Evolutionary conservation across 257 asterid species (phyloP).

Genomic region (Verbascum thapsus): DNA sequence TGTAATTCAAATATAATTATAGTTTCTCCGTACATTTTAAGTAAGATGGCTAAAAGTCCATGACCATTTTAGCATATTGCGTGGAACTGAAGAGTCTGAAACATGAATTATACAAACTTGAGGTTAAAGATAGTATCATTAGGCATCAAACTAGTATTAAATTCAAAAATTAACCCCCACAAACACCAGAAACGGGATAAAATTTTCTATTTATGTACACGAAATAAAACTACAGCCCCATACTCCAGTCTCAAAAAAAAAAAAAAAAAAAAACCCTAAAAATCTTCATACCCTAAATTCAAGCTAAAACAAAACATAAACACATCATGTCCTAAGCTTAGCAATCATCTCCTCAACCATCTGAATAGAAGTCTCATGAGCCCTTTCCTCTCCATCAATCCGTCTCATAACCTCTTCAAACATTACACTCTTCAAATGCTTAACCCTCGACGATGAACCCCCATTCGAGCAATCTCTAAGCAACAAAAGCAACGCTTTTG

Average conservation of each 20-base stretch:
- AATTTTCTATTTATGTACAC: slow-evolving; percentile 23
- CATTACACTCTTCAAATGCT: slow-evolving; percentile 43
- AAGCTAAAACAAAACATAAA: slow-evolving; percentile 21
- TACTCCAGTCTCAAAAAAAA: neutral
- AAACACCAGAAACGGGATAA: too few relatives aligned
- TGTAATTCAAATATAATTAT: too few relatives aligned
- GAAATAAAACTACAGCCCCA: slow-evolving; percentile 8
- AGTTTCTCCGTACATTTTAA: too few relatives aligned
- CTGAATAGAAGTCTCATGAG: slow-evolving; percentile 48
- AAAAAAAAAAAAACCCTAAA: slow-evolving; percentile 1
- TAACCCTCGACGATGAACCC: slow-evolving; percentile 30
- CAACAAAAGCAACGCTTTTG: slow-evolving; percentile 63
- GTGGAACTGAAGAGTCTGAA: too few relatives aligned
- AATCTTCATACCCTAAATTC: slow-evolving; percentile 6
- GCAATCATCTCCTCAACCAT: slow-evolving; percentile 83
- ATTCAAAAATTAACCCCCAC: too few relatives aligned
- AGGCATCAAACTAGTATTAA: too few relatives aligned
- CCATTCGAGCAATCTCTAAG: slow-evolving; percentile 63
- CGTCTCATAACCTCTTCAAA: slow-evolving; percentile 68
- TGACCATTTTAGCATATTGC: too few relatives aligned
- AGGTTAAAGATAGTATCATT: too few relatives aligned
- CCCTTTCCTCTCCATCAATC: slow-evolving; percentile 69
- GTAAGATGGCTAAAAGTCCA: too few relatives aligned
- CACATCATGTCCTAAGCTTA: slow-evolving; percentile 65
- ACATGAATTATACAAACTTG: too few relatives aligned